A percentile compares a stretch with the other conserved stretches of the same genome.
Evolutionary conservation across 495 filamentous ascomycete genomes (phyloP).

Genomic region (Friedmanniomyces endolithicus): DNA sequence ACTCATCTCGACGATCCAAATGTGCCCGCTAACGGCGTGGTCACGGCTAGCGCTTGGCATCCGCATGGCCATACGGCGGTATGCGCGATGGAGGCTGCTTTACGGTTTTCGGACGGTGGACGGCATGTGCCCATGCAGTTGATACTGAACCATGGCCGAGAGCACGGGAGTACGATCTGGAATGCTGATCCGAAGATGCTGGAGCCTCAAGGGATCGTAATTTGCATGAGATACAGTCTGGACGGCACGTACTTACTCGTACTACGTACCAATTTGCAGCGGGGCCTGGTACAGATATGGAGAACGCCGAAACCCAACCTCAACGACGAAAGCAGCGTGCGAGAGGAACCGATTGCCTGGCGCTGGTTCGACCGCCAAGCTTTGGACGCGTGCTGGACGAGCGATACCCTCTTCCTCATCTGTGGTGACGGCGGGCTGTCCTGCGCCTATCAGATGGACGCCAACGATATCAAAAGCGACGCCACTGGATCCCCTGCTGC

Average conservation of each 20-base stretch:
- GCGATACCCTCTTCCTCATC: conserved; percentile 20
- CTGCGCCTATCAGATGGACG: conserved; percentile 11
- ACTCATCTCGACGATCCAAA: conserved; percentile 1
- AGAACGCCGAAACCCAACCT: background rate
- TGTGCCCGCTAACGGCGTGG: background rate
- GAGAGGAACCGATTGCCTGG: conserved; percentile 18
- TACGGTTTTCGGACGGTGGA: conserved; percentile 1
- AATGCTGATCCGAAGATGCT: conserved; percentile 1
- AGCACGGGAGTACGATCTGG: background rate
- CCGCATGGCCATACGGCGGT: conserved; percentile 7
- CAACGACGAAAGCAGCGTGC: conserved; percentile 11
- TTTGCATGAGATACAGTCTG: conserved; percentile 9
- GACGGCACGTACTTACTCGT: conserved; percentile 9
- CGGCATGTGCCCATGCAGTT: background rate
- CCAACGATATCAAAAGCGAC: background rate
- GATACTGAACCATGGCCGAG: background rate
- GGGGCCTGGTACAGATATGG: conserved; percentile 12
- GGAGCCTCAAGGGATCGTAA: conserved; percentile 5
- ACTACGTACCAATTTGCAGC: conserved; percentile 2
- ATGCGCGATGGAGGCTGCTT: conserved; percentile 6
- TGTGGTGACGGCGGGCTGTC: conserved; percentile 19
- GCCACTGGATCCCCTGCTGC: no score
- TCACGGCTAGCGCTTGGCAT: conserved; percentile 16
- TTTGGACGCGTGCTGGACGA: conserved; percentile 22
- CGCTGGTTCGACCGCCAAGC: conserved; percentile 13